Percentiles rank a stretch among this genome's conserved stretches.
These are phyloP conservation scores for Umbellularia californica DNA, from an alignment of 164 flowering plant species.

Conservation along the genomic window DNA sequence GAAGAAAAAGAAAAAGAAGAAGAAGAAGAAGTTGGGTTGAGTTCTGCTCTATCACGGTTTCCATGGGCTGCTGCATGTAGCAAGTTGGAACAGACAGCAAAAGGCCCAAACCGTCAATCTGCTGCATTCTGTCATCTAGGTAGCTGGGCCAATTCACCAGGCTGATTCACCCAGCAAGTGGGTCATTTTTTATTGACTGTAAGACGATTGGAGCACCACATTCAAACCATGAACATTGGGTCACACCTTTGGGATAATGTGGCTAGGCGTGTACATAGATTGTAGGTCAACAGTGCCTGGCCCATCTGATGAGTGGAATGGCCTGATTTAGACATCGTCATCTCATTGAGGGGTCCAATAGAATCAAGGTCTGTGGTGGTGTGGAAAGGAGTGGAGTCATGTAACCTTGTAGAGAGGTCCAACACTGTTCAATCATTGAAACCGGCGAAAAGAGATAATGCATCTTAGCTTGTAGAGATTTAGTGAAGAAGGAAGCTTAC, in stretches of 20 bases:
- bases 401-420: background rate
- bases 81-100: too few species aligned
- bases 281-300: background rate
- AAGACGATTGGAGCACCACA: background rate
- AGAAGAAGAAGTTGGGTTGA: background rate
- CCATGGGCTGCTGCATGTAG: too few species aligned
- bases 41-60: too few species aligned
- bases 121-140: background rate
- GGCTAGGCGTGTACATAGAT: background rate
- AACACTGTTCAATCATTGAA: too few species aligned
- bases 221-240: background rate
- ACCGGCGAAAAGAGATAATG: background rate
- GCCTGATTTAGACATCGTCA: background rate
- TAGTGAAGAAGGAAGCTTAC: conserved; percentile 23
- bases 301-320: background rate
- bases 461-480: background rate
- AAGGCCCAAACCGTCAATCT: too few species aligned
- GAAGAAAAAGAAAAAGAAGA: too few species aligned
- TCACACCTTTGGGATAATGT: too few species aligned
- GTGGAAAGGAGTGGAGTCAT: background rate
- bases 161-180: background rate
- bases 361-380: background rate
- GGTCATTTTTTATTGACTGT: background rate
- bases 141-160: background rate
- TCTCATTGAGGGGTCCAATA: background rate